phyloP scores from a whole-genome alignment of 345 rosid species.

The Citropsis articulata region DNA sequence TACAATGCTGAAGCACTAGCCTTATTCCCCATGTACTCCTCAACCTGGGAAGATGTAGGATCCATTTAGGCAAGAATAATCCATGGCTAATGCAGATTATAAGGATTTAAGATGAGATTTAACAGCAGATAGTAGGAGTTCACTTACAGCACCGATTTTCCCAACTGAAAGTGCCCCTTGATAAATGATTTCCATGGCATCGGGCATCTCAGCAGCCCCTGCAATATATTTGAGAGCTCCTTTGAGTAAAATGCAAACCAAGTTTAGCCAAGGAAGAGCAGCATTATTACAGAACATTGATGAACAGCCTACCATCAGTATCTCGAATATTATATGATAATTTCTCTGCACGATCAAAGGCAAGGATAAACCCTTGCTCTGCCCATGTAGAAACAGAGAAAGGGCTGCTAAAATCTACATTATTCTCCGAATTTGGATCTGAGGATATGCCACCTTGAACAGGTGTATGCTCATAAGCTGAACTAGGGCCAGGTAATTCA shows the following conservation, averaged over 20 bases:
- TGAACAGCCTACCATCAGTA: conserved; percentile 49
- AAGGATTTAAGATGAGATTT: conserved; percentile 1
- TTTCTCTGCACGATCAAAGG: conserved; percentile 58
- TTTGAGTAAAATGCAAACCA: conserved; percentile 15
- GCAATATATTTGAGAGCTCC: conserved; percentile 22
- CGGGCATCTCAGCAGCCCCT: conserved; percentile 72
- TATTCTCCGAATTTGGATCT: conserved; percentile 20
- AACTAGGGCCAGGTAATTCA: conserved; percentile 27
- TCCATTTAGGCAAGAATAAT: neutral
- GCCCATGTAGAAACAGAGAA: conserved; percentile 47
- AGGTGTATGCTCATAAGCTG: conserved; percentile 18
- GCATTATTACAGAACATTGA: conserved; percentile 9
- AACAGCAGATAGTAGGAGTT: neutral
- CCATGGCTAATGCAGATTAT: neutral
- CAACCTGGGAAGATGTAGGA: conserved; percentile 41
- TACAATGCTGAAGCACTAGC: conserved; percentile 48
- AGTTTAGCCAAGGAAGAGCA: conserved; percentile 9
- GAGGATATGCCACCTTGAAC: conserved; percentile 7
- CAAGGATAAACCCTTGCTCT: conserved; percentile 53
- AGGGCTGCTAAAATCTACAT: conserved; percentile 38
- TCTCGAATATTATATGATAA: conserved; percentile 42
- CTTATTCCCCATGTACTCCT: conserved; percentile 56
- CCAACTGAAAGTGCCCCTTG: conserved; percentile 57
- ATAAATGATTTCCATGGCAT: conserved; percentile 71
- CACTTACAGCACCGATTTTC: conserved; percentile 63